phyloP scores from a whole-genome alignment of 2,329 filamentous ascomycete species.

The Botryosphaeria dothidea region DNA sequence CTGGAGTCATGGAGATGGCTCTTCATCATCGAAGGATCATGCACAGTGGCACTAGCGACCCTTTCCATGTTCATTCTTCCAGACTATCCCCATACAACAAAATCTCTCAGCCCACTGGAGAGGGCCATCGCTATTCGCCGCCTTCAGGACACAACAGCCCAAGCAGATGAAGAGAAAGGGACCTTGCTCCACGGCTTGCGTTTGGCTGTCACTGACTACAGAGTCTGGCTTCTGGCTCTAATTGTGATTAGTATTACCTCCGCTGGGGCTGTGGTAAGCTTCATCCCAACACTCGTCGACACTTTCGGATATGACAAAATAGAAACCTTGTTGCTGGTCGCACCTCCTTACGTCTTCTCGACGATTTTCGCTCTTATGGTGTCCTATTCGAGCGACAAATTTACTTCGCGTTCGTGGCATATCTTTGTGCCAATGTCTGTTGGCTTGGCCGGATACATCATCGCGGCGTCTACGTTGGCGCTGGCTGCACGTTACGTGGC shows the following conservation, averaged over 20 bases:
- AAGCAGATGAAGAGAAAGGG: neutral
- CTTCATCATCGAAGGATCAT: neutral
- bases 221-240: slow-evolving; percentile 14
- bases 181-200: slow-evolving; percentile 7
- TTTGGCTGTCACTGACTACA: slow-evolving; percentile 18
- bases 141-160: neutral
- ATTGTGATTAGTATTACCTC: slow-evolving; percentile 15
- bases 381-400: neutral
- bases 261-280: slow-evolving; percentile 14
- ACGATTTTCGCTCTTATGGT: neutral
- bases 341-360: neutral
- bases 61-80: slow-evolving; percentile 11
- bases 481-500: slow-evolving; percentile 1
- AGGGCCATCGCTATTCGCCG: slow-evolving; percentile 12
- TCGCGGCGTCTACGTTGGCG: neutral
- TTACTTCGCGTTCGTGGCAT: neutral
- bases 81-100: slow-evolving; percentile 17
- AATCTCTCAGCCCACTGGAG: neutral
- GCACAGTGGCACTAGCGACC: neutral
- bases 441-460: neutral
- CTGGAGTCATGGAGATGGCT: slow-evolving; percentile 32
- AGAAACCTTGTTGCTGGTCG: neutral
- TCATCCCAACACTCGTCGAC: slow-evolving; percentile 17
- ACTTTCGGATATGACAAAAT: slow-evolving; percentile 11
- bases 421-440: neutral